Conservation (phyloP, 352 stramenopile genomes). For the Pythium vanterpoolii region DNA sequence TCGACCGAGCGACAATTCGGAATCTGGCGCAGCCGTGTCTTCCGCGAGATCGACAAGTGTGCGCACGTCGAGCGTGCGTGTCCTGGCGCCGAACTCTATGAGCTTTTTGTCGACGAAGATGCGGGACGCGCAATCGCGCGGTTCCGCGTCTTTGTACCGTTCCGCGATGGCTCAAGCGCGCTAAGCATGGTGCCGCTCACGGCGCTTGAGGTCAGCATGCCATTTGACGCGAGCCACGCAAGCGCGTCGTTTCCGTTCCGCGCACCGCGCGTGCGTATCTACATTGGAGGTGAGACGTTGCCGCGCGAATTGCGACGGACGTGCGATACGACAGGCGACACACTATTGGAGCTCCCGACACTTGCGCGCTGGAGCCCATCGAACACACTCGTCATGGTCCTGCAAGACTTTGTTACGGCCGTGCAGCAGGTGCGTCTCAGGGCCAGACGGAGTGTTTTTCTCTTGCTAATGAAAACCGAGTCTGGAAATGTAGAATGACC, state of each 20-base stretch:
- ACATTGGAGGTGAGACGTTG: constrained; percentile 46
- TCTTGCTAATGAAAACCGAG: not conserved
- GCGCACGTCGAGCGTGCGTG: constrained; percentile 25
- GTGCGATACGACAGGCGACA: constrained; percentile 19
- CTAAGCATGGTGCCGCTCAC: constrained; percentile 60
- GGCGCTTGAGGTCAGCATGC: constrained; percentile 52
- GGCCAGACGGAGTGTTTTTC: not conserved
- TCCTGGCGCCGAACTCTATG: constrained; percentile 42
- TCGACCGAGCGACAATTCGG: constrained; percentile 44
- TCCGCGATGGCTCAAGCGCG: constrained; percentile 66
- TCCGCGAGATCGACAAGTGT: constrained; percentile 76
- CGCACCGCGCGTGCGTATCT: constrained; percentile 45
- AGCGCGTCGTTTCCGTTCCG: constrained; percentile 58
- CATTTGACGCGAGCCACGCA: constrained; percentile 33
- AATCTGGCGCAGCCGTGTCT: constrained; percentile 73
- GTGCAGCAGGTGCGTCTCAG: constrained; percentile 44
- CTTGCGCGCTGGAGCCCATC: constrained; percentile 75
- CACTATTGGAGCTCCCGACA: constrained; percentile 43
- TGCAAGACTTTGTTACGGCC: constrained; percentile 60
- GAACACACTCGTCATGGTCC: constrained; percentile 66
- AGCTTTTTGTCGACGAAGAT: constrained; percentile 44
- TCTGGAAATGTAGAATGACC: constrained; percentile 9
- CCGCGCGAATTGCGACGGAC: constrained; percentile 40
- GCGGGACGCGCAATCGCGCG: constrained; percentile 43
- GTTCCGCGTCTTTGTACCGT: constrained; percentile 76